A percentile compares a stretch with the other conserved stretches of the same genome.
phyloP scores from a whole-genome alignment of 2,329 filamentous ascomycete genomes.

The Fusarium newnesense region DNA sequence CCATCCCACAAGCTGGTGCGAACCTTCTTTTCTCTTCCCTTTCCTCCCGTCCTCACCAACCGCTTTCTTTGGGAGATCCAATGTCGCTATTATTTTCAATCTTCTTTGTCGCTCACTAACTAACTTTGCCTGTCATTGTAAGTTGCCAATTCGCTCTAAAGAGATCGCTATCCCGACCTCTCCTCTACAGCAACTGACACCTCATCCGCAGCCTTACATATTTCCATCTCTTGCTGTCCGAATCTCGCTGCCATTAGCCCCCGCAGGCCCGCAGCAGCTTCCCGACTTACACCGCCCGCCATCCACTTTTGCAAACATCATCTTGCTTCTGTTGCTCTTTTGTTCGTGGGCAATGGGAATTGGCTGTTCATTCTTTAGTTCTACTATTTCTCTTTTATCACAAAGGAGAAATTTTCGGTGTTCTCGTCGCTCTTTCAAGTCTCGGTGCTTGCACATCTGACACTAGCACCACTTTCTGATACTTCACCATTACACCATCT shows the following conservation, averaged over 20 bases:
- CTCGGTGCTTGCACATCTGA: neutral
- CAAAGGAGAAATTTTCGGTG: neutral
- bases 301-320: conserved; percentile 42
- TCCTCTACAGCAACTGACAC: conserved; percentile 18
- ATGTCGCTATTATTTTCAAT: conserved; percentile 5
- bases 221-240: conserved; percentile 24
- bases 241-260: conserved; percentile 24
- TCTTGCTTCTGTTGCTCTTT: conserved; percentile 20
- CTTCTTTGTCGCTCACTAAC: conserved; percentile 20
- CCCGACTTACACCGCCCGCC: conserved; percentile 45
- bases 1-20: conserved; percentile 22
- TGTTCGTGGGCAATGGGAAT: conserved; percentile 14
- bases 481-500: conserved; percentile 19
- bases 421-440: conserved; percentile 2
- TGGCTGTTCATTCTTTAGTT: conserved; percentile 7
- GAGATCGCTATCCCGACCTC: conserved; percentile 8
- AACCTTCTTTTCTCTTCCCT: conserved; percentile 25
- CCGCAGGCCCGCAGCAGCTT: conserved; percentile 38
- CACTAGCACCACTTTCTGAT: conserved; percentile 20
- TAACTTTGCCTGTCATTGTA: conserved; percentile 25
- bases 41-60: conserved; percentile 13
- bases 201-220: conserved; percentile 26
- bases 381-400: conserved; percentile 4
- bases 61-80: conserved; percentile 17
- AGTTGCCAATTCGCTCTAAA: neutral